These are phyloP conservation scores for Paraurostyla sp. DNA, from an alignment of 73 alveolate species.

Conservation along the genomic window DNA sequence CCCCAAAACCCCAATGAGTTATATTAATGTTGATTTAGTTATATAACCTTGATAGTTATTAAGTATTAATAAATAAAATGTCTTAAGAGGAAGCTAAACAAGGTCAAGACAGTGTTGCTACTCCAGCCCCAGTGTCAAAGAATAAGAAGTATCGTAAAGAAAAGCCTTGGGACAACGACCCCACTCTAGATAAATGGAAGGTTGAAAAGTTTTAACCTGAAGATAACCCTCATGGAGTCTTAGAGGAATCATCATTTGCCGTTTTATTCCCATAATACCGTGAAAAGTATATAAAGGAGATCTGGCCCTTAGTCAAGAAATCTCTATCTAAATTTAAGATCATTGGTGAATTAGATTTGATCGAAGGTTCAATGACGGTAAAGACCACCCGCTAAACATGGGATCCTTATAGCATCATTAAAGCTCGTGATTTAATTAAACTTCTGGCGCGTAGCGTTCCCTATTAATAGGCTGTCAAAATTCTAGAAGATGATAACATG, in stretches of 20 bases:
- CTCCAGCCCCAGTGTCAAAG: conserved; percentile 40
- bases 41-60: too few species aligned
- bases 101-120: too few species aligned
- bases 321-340: conserved; percentile 87
- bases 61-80: not conserved
- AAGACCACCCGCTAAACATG: conserved; percentile 97
- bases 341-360: conserved; percentile 93
- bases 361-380: conserved; percentile 99
- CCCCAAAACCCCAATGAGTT: too few species aligned
- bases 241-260: conserved; percentile 98
- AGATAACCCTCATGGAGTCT: conserved; percentile 92
- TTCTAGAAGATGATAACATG: conserved; percentile 85
- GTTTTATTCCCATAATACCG: conserved; percentile 98
- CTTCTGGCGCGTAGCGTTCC: conserved; percentile 99
- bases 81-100: not conserved
- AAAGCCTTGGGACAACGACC: conserved; percentile 99
- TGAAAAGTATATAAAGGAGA: conserved; percentile 96
- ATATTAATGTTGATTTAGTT: too few species aligned
- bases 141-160: conserved; percentile 87
- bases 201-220: conserved; percentile 92
- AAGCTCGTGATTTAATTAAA: conserved; percentile 98
- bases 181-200: conserved; percentile 97
- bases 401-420: conserved; percentile 99
- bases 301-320: conserved; percentile 88
- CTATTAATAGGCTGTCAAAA: conserved; percentile 92